phyloP scores from a whole-genome alignment of 352 stramenopile genomes.

The Globisporangium emineosum region DNA sequence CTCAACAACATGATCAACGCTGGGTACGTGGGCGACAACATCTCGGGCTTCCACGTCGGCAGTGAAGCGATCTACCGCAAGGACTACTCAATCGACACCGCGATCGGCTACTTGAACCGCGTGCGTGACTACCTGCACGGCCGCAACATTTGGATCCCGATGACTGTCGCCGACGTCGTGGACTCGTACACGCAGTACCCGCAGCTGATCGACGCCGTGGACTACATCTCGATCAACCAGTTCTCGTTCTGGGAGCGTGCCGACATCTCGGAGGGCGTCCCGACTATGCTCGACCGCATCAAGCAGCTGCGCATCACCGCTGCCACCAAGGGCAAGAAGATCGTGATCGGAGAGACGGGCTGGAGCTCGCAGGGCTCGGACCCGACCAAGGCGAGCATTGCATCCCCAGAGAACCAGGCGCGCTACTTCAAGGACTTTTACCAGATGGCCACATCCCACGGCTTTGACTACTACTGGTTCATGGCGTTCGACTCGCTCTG shows the following conservation, averaged over 20 bases:
- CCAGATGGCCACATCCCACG: constrained; percentile 37
- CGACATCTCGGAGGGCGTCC: constrained; percentile 43
- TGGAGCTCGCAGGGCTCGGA: constrained; percentile 53
- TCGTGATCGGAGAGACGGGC: constrained; percentile 70
- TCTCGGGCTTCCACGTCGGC: constrained; percentile 54
- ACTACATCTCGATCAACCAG: constrained; percentile 74
- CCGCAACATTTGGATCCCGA: constrained; percentile 39
- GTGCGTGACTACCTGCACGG: constrained; percentile 45
- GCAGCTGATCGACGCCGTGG: constrained; percentile 53
- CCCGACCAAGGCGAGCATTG: constrained; percentile 22
- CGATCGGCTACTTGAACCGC: constrained; percentile 60
- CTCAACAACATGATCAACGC: constrained; percentile 37
- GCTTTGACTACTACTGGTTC: constrained; percentile 77
- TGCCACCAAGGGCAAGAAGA: constrained; percentile 45
- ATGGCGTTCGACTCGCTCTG: constrained; percentile 64
- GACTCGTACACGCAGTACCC: constrained; percentile 67
- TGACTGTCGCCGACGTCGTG: constrained; percentile 72
- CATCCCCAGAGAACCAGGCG: constrained; percentile 48
- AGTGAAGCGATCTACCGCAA: constrained; percentile 72
- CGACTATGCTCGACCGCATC: constrained; percentile 53
- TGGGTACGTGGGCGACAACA: constrained; percentile 42
- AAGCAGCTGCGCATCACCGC: constrained; percentile 39
- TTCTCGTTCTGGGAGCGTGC: constrained; percentile 73
- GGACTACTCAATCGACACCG: constrained; percentile 38
- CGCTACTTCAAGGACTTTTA: constrained; percentile 76